Evolutionary conservation across 495 filamentous ascomycete species (phyloP).

Genomic region (Lophiostoma macrostomum): DNA sequence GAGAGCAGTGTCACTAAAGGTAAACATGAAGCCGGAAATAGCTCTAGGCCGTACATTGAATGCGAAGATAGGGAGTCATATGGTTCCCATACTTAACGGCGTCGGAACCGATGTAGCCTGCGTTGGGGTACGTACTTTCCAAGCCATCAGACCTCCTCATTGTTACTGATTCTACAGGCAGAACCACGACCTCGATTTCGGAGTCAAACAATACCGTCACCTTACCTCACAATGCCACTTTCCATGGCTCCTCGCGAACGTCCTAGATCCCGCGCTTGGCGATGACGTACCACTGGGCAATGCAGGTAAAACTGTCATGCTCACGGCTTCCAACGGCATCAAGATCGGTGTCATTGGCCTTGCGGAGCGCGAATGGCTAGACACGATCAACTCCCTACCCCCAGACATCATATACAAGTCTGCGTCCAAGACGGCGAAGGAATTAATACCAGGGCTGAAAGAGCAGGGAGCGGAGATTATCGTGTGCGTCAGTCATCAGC

Average conservation of each 20-base stretch:
- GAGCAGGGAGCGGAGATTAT: slow-evolving; percentile 77
- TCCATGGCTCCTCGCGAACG: slow-evolving; percentile 86
- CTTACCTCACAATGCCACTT: slow-evolving; percentile 72
- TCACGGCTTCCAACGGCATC: slow-evolving; percentile 75
- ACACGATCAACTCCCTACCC: slow-evolving; percentile 80
- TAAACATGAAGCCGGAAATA: no score
- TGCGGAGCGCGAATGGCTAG: slow-evolving; percentile 76
- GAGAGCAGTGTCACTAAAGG: slow-evolving; percentile 87
- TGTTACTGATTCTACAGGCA: slow-evolving; percentile 24
- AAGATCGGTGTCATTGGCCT: slow-evolving; percentile 84
- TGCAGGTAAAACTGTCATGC: slow-evolving; percentile 64
- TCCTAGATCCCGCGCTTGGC: slow-evolving; percentile 74
- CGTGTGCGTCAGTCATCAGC: slow-evolving; percentile 76
- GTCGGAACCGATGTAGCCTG: slow-evolving; percentile 72
- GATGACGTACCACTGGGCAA: slow-evolving; percentile 64
- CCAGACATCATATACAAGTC: slow-evolving; percentile 76
- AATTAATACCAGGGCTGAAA: slow-evolving; percentile 66
- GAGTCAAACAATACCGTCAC: slow-evolving; percentile 73
- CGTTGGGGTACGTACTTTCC: slow-evolving; percentile 60
- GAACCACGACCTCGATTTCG: slow-evolving; percentile 95
- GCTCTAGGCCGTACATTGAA: no score
- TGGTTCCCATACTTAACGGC: slow-evolving; percentile 84
- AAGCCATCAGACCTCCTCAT: background rate
- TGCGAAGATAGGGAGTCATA: slow-evolving; percentile 68
- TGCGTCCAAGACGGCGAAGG: slow-evolving; percentile 65